Percentiles rank a stretch among this genome's conserved stretches.
phyloP scores from a whole-genome alignment of 805 yeast genomes.

The Tetrapisispora namnaoensis region DNA sequence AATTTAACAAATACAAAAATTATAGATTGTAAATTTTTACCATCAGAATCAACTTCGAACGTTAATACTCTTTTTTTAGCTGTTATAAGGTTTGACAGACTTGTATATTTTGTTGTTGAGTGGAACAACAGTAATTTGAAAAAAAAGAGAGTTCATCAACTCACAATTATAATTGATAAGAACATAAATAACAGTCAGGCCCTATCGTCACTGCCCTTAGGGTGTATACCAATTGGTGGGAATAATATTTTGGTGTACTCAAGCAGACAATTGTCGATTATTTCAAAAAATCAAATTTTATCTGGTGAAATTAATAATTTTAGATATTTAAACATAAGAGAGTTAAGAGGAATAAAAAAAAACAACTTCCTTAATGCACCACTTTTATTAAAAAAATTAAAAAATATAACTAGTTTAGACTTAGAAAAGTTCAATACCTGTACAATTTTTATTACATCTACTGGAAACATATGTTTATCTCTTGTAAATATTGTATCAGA shows the following conservation, averaged over 20 bases:
- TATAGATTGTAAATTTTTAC: conserved; percentile 13
- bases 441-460: conserved; percentile 14
- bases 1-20: conserved; percentile 12
- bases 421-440: conserved; percentile 11
- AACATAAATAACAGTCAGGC: background rate
- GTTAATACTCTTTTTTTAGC: conserved; percentile 14
- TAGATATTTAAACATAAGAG: conserved; percentile 3
- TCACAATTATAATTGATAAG: conserved; percentile 16
- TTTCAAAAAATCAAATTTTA: conserved; percentile 24
- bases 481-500: conserved; percentile 8
- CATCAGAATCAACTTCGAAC: conserved; percentile 1
- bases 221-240: conserved; percentile 14
- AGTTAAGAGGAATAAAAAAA: conserved; percentile 12
- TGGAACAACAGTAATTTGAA: conserved; percentile 16
- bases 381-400: conserved; percentile 11
- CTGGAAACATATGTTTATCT: conserved; percentile 20
- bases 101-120: conserved; percentile 20
- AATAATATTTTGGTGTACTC: conserved; percentile 13
- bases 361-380: conserved; percentile 14
- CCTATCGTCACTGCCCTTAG: conserved; percentile 3
- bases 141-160: conserved; percentile 19
- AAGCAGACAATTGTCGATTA: conserved; percentile 7
- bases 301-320: conserved; percentile 21
- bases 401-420: conserved; percentile 1
- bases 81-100: conserved; percentile 10